These are phyloP conservation scores for Lasiosphaeria ovina DNA, from an alignment of 495 filamentous ascomycete species.

Conservation along the genomic window DNA sequence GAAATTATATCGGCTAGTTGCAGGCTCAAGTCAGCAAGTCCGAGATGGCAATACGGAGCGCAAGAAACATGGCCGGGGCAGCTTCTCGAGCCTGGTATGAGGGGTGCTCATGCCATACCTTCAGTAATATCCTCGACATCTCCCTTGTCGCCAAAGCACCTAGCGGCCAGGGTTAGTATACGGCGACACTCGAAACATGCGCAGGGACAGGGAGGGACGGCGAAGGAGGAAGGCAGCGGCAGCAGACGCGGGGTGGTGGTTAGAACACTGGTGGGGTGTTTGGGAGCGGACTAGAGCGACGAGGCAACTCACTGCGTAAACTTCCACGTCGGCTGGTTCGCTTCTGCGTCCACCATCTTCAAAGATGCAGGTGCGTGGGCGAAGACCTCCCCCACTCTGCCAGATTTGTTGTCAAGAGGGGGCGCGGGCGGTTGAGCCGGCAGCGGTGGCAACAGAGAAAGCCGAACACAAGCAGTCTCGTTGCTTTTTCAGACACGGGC, in stretches of 20 bases:
- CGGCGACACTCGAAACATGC: background rate
- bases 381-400: slow-evolving; percentile 25
- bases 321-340: slow-evolving; percentile 95
- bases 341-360: slow-evolving; percentile 96
- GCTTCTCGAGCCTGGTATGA: background rate
- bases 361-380: slow-evolving; percentile 25
- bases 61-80: background rate
- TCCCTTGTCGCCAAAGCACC: slow-evolving; percentile 99
- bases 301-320: slow-evolving; percentile 87
- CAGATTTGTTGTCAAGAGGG: slow-evolving; percentile 21
- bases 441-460: slow-evolving; percentile 13
- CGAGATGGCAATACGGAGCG: slow-evolving; percentile 4
- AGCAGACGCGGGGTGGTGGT: background rate
- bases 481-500: background rate
- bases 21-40: slow-evolving; percentile 26
- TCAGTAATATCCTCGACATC: slow-evolving; percentile 99
- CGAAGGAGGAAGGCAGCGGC: background rate
- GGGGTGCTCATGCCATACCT: slow-evolving; percentile 56
- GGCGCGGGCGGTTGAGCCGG: slow-evolving; percentile 21
- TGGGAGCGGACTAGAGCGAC: background rate
- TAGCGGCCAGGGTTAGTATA: slow-evolving; percentile 36
- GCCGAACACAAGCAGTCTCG: slow-evolving; percentile 5
- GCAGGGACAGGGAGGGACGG: background rate
- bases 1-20: slow-evolving; percentile 93
- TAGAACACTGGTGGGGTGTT: background rate